Evolutionary conservation across 345 rosid species (phyloP).

Genomic region (Citrus inodora): DNA sequence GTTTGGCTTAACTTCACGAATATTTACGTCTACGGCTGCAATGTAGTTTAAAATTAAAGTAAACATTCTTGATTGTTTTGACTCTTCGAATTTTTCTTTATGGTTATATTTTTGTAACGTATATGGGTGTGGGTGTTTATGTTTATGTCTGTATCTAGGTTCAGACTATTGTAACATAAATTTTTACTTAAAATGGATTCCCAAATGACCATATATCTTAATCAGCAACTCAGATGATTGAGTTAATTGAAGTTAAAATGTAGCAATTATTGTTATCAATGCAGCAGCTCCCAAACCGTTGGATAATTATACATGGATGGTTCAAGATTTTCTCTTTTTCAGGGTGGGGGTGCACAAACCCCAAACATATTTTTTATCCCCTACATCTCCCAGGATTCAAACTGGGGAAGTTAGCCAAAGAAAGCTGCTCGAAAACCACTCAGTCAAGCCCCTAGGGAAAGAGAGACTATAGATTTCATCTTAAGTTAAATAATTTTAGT

Average conservation of each 20-base stretch:
- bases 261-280: neutral
- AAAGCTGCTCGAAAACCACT: too few relatives aligned
- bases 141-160: neutral
- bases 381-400: too few relatives aligned
- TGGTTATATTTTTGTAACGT: neutral
- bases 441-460: too few relatives aligned
- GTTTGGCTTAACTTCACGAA: neutral
- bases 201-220: neutral
- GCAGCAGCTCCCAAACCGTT: neutral
- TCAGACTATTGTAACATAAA: too few relatives aligned
- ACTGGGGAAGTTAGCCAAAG: too few relatives aligned
- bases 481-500: neutral
- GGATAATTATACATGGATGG: neutral
- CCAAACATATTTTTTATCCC: too few relatives aligned
- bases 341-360: too few relatives aligned
- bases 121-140: neutral
- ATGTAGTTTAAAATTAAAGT: neutral
- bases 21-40: neutral
- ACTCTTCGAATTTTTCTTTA: neutral
- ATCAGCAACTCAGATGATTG: neutral
- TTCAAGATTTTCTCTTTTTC: neutral
- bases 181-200: neutral
- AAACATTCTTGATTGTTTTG: neutral
- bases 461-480: too few relatives aligned
- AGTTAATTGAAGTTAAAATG: neutral